phyloP scores from a whole-genome alignment of 2,329 filamentous ascomycete genomes.

The Leptographium galeiforme region DNA sequence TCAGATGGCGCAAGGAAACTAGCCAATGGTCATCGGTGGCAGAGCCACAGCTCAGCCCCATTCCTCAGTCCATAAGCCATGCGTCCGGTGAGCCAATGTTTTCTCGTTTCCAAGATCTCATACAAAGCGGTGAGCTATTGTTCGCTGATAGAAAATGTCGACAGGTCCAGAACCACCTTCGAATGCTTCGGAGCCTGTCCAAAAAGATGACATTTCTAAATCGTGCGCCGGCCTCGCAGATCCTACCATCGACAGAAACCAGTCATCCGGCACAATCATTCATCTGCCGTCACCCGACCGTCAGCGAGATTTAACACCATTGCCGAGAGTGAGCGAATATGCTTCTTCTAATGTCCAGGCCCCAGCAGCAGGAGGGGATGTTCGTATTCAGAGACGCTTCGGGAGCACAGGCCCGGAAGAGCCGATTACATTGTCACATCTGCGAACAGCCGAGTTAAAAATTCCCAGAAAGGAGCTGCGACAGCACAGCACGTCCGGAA shows the following conservation, averaged over 20 bases:
- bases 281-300: constrained; percentile 15
- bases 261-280: constrained; percentile 25
- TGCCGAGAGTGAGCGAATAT: too few species aligned
- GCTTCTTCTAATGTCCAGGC: too few species aligned
- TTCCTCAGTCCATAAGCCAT: constrained; percentile 26
- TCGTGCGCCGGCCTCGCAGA: background rate
- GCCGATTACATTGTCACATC: too few species aligned
- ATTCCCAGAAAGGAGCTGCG: too few species aligned
- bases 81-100: constrained; percentile 3
- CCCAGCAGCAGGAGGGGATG: too few species aligned
- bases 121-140: too few species aligned
- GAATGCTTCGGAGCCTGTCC: too few species aligned
- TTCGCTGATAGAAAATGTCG: too few species aligned
- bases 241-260: constrained; percentile 2
- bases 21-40: constrained; percentile 38
- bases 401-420: background rate
- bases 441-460: too few species aligned
- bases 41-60: constrained; percentile 35
- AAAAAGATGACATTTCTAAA: background rate
- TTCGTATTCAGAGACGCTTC: too few species aligned
- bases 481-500: background rate
- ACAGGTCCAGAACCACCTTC: too few species aligned
- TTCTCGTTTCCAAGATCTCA: background rate
- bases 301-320: too few species aligned
- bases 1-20: constrained; percentile 31